Evolutionary conservation across 2,329 filamentous ascomycete species (phyloP).

Genomic region (Phialocephala sp.): DNA sequence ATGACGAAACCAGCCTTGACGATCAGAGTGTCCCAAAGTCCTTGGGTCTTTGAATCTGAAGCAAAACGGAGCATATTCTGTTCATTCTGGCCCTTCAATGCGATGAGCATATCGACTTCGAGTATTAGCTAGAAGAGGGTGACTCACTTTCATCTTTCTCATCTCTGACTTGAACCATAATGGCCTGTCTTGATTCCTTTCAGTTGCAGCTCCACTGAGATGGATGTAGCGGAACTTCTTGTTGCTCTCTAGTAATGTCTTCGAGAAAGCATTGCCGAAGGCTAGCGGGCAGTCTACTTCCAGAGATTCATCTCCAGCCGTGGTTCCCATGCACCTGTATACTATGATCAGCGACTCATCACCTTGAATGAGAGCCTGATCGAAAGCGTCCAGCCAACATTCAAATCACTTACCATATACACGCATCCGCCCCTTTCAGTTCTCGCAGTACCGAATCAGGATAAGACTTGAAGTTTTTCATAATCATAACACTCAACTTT

Average conservation of each 20-base stretch:
- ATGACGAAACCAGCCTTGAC: constrained; percentile 28
- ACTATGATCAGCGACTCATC: constrained; percentile 57
- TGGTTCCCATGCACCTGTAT: constrained; percentile 44
- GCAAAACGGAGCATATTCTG: constrained; percentile 18
- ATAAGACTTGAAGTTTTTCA: constrained; percentile 31
- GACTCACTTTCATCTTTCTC: constrained; percentile 40
- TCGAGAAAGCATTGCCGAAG: constrained; percentile 25
- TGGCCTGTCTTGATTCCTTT: constrained; percentile 47
- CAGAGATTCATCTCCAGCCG: constrained; percentile 19
- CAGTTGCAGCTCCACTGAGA: constrained; percentile 46
- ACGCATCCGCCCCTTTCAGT: constrained; percentile 30
- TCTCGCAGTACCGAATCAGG: constrained; percentile 34
- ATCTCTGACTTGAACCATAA: constrained; percentile 49
- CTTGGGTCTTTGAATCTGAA: constrained; percentile 26
- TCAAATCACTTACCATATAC: constrained; percentile 28
- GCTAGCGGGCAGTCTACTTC: constrained; percentile 32
- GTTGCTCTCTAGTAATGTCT: constrained; percentile 36
- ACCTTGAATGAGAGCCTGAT: background rate
- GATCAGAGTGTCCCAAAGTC: constrained; percentile 22
- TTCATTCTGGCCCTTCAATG: background rate
- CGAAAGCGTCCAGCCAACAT: background rate
- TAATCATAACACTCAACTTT: constrained; percentile 51
- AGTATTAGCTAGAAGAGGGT: background rate
- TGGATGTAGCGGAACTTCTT: constrained; percentile 52
- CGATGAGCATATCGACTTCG: background rate